Percentiles rank a stretch among this genome's conserved stretches.
Evolutionary conservation across 805 yeast species (phyloP).

Genomic region (Yarrowia sp.): DNA sequence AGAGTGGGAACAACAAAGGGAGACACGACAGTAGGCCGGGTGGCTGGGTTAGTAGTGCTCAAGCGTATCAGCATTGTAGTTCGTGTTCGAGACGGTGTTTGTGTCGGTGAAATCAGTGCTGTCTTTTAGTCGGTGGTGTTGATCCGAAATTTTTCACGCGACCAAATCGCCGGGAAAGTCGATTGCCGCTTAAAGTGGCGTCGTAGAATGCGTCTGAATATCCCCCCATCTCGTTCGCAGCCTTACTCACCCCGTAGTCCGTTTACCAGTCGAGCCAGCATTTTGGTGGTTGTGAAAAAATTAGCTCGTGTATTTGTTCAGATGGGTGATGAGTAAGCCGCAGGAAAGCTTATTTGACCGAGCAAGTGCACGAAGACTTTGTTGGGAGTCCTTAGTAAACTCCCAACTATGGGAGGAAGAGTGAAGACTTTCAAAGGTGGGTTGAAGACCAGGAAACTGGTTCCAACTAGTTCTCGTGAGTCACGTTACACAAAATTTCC

Average conservation of each 20-base stretch:
- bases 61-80: too few relatives aligned
- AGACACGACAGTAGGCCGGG: conserved; percentile 11
- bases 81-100: too few relatives aligned
- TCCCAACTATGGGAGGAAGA: too few relatives aligned
- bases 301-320: conserved; percentile 1
- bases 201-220: neutral
- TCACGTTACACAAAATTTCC: too few relatives aligned
- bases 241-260: conserved; percentile 22
- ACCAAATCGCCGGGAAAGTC: too few relatives aligned
- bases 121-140: too few relatives aligned
- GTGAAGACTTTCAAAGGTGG: too few relatives aligned
- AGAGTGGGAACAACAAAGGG: neutral
- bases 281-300: conserved; percentile 21
- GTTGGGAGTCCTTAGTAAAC: neutral
- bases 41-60: conserved; percentile 1
- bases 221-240: neutral
- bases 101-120: too few relatives aligned
- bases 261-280: conserved; percentile 27
- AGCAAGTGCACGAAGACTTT: neutral
- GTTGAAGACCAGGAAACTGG: too few relatives aligned
- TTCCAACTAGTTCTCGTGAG: too few relatives aligned
- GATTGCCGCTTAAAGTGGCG: neutral
- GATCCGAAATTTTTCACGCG: too few relatives aligned
- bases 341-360: neutral
- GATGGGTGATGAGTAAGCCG: neutral